Evolutionary conservation across 169 alveolate genomes (phyloP), one percentile per base, ranked within the genome.

Genomic region (Plasmodium ovale): DNA sequence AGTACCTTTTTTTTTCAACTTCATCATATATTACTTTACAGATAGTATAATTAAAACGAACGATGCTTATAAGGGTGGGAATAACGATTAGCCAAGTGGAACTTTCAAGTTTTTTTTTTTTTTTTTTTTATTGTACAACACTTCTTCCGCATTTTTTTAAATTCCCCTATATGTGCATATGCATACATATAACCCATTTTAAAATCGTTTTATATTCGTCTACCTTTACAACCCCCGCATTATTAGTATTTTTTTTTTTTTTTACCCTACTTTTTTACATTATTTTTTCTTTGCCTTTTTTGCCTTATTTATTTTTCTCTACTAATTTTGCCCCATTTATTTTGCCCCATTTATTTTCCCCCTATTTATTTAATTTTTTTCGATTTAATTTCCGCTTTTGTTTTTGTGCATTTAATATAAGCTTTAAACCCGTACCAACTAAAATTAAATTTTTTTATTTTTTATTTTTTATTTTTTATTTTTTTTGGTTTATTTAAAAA

Each of bases 1-100:
- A 16, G 10, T 69, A 0, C 91, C 87, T 2, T 84, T 84, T 37
- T 84, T 59, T 47, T 68, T 68, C 14, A 68, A 84, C 29, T 84
- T 68, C 56, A 56, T 84, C 23, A 54, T 84, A 47, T 84, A 84
- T 47, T 84, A 23, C 23, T 51, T 51, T 60, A 68, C 64, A 9
- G 91, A 84, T 27, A 68, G 51, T n/a, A 84, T 84, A 56, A 71
- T 84, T 14, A 67, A 84, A 70, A 44, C 53, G 19, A 51, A 84
- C 21, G 19, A 56, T 19, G 27, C 27, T 60, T 42, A 49, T 19
- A 59, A 5, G 5, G 60, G 53, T 35, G 56, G 3, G 3, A 23
- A 25, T 27, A 72, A 39, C 54, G 72, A 72, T n/a, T 12, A 74
- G 14, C 59, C 39, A 53, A 19, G 27, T 53, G 23, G 7, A 7